A percentile compares a stretch with the other conserved stretches of the same genome.
Evolutionary conservation across 2,329 filamentous ascomycete genomes (phyloP).

Genomic region (Neofusicoccum cordaticola): DNA sequence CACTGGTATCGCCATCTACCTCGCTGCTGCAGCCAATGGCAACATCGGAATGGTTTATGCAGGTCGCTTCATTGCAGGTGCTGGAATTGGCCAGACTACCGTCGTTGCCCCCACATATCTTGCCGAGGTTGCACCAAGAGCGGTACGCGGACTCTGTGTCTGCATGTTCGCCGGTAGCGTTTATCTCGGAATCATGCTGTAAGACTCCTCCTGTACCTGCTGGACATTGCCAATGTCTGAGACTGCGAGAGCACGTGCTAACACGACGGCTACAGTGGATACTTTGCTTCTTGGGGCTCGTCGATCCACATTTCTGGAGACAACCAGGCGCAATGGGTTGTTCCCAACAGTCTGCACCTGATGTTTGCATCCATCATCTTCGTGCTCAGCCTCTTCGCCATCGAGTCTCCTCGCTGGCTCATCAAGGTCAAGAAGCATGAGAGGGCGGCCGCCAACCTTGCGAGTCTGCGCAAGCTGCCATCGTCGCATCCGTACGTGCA

Average conservation of each 20-base stretch:
- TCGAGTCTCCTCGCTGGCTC: slow-evolving; percentile 69
- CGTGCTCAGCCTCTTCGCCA: slow-evolving; percentile 64
- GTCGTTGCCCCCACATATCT: slow-evolving; percentile 71
- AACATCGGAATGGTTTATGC: slow-evolving; percentile 56
- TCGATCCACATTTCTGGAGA: slow-evolving; percentile 50
- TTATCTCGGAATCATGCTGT: slow-evolving; percentile 72
- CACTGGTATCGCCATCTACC: slow-evolving; percentile 41
- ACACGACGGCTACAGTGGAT: slow-evolving; percentile 45
- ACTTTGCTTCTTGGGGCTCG: slow-evolving; percentile 65
- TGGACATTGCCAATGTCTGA: not conserved
- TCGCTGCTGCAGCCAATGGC: slow-evolving; percentile 34
- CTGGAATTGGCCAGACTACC: slow-evolving; percentile 65
- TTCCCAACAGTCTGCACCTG: slow-evolving; percentile 72
- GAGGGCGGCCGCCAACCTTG: slow-evolving; percentile 56
- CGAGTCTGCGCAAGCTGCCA: slow-evolving; percentile 58
- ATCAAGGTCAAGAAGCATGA: slow-evolving; percentile 63
- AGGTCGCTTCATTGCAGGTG: slow-evolving; percentile 63
- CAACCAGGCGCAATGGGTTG: slow-evolving; percentile 51
- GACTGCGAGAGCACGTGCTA: not conserved
- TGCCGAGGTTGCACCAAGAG: slow-evolving; percentile 67
- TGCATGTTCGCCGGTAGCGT: slow-evolving; percentile 69
- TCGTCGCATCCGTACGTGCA: slow-evolving; percentile 60
- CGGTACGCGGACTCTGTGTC: slow-evolving; percentile 70
- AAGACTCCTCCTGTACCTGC: not conserved
- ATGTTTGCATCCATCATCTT: slow-evolving; percentile 75